A percentile compares a stretch with the other conserved stretches of the same genome.
These are phyloP conservation scores for Elaeis oleifera DNA, from an alignment of 202 grass and related monocot genomes.

Conservation along the genomic window DNA sequence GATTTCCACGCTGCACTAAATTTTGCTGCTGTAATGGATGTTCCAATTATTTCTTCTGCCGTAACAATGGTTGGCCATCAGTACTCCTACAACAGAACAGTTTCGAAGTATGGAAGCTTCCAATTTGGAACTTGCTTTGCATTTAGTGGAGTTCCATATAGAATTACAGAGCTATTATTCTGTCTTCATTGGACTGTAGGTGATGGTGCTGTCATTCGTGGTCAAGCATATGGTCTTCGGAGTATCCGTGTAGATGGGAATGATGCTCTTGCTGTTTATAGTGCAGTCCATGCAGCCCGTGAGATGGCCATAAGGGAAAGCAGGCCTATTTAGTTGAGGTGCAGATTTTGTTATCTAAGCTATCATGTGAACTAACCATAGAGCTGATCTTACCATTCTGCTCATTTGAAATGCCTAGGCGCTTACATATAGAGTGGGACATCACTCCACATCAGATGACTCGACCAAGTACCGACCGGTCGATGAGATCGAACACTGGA, in stretches of 20 bases:
- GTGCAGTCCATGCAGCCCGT: constrained; percentile 66
- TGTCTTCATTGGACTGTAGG: constrained; percentile 41
- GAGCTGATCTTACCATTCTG: not conserved
- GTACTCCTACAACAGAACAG: constrained; percentile 77
- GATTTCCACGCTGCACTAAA: constrained; percentile 90
- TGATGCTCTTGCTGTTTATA: constrained; percentile 91
- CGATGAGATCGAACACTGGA: constrained; percentile 86
- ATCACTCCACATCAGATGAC: constrained; percentile 96
- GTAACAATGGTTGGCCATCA: constrained; percentile 99
- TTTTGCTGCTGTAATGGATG: constrained; percentile 82
- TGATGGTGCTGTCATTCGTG: constrained; percentile 69
- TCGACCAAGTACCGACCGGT: constrained; percentile 80
- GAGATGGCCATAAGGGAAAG: constrained; percentile 78
- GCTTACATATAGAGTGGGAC: constrained; percentile 71
- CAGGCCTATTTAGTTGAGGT: constrained; percentile 93
- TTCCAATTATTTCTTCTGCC: constrained; percentile 87
- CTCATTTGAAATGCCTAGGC: constrained; percentile 39
- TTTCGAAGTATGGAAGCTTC: constrained; percentile 62
- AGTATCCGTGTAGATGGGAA: constrained; percentile 84
- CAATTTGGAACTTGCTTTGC: too few species aligned
- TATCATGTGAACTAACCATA: not conserved
- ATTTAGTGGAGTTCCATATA: not conserved
- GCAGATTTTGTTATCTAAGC: not conserved
- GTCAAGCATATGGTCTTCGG: constrained; percentile 86
- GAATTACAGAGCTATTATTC: not conserved